Conservation (phyloP, 768 basidiomycete species). For the Psilocybe azurescens region DNA sequence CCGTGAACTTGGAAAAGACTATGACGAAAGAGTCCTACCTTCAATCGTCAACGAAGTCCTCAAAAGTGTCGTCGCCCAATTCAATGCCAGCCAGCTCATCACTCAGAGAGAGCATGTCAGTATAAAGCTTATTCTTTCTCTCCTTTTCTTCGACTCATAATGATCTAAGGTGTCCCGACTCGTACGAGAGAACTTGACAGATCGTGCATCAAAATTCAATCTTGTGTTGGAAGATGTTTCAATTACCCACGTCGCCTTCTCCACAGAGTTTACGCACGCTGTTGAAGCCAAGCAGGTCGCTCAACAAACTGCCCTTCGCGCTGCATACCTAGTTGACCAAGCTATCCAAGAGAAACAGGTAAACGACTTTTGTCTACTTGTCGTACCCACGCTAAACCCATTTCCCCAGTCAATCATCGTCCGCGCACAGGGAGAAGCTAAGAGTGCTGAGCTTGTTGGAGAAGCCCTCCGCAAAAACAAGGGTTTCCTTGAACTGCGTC, state of each 20-base stretch:
- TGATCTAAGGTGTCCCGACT: slow-evolving; percentile 82
- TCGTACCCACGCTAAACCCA: slow-evolving; percentile 10
- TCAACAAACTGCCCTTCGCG: slow-evolving; percentile 98
- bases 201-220: slow-evolving; percentile 86
- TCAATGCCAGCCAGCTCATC: slow-evolving; percentile 97
- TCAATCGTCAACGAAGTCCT: slow-evolving; percentile 97
- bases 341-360: slow-evolving; percentile 98
- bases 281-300: slow-evolving; percentile 97
- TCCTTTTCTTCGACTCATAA: background rate
- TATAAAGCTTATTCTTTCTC: slow-evolving; percentile 2
- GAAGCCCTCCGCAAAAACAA: slow-evolving; percentile 95
- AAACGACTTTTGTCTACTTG: slow-evolving; percentile 12
- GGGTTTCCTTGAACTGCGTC: slow-evolving; percentile 93
- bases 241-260: slow-evolving; percentile 98
- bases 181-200: slow-evolving; percentile 91
- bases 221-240: slow-evolving; percentile 97
- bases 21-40: slow-evolving; percentile 95
- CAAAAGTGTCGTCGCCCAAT: slow-evolving; percentile 98
- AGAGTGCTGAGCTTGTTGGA: slow-evolving; percentile 93
- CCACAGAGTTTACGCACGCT: slow-evolving; percentile 96
- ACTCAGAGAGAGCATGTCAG: slow-evolving; percentile 95
- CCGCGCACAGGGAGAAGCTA: slow-evolving; percentile 96
- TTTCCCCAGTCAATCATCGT: slow-evolving; percentile 92
- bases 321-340: slow-evolving; percentile 98
- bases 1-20: slow-evolving; percentile 95